A percentile compares a stretch with the other conserved stretches of the same genome.
Evolutionary conservation across 805 yeast genomes (phyloP).

Genomic region (Vanderwaltozyma polyspora): DNA sequence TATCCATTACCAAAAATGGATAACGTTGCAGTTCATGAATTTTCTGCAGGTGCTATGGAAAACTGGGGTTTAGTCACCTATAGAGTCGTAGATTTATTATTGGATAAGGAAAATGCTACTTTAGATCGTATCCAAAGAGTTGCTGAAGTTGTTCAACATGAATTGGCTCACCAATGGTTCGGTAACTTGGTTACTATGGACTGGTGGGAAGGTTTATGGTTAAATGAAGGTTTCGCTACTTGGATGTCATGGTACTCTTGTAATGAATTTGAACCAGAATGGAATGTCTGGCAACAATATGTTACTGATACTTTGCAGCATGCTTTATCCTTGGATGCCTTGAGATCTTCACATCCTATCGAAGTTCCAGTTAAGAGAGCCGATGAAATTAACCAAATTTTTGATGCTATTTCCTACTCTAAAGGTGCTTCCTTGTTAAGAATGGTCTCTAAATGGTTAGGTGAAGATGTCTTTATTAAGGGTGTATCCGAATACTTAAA

Average conservation of each 20-base stretch:
- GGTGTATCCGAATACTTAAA: slow-evolving; percentile 73
- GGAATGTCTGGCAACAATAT: slow-evolving; percentile 81
- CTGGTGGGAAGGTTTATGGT: slow-evolving; percentile 87
- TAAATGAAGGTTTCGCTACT: slow-evolving; percentile 83
- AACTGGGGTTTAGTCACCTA: slow-evolving; percentile 75
- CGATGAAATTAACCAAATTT: slow-evolving; percentile 72
- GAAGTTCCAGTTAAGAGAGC: slow-evolving; percentile 74
- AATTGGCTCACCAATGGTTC: slow-evolving; percentile 87
- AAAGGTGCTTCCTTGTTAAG: slow-evolving; percentile 72
- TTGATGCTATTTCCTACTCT: slow-evolving; percentile 73
- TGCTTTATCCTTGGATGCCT: slow-evolving; percentile 64
- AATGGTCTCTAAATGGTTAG: slow-evolving; percentile 72
- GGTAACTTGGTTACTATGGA: slow-evolving; percentile 87
- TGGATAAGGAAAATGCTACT: slow-evolving; percentile 61
- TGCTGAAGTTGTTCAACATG: slow-evolving; percentile 80
- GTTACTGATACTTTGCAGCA: slow-evolving; percentile 67
- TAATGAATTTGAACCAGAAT: slow-evolving; percentile 64
- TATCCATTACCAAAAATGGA: slow-evolving; percentile 76
- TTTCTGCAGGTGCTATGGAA: slow-evolving; percentile 85
- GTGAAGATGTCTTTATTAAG: slow-evolving; percentile 63
- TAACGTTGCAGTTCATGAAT: slow-evolving; percentile 73
- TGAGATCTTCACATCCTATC: slow-evolving; percentile 77
- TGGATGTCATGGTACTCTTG: slow-evolving; percentile 87
- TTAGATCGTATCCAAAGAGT: slow-evolving; percentile 58
- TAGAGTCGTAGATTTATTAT: slow-evolving; percentile 62